phyloP scores from a whole-genome alignment of 495 filamentous ascomycete species.

The Hypoxylon crocopeplum region DNA sequence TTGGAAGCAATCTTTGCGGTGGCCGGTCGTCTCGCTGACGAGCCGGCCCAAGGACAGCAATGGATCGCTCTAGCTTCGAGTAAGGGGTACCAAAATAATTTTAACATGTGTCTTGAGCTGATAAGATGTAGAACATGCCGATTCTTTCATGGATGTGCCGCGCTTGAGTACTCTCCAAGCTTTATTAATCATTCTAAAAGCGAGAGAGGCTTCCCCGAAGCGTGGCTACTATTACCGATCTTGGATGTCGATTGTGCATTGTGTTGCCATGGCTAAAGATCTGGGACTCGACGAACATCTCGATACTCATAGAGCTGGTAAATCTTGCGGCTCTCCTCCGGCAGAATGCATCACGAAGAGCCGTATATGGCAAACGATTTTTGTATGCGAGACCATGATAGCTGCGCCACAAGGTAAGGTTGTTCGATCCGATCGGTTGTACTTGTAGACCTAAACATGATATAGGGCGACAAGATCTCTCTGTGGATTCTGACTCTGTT shows the following conservation, averaged over 20 bases:
- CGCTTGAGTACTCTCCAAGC: slow-evolving; percentile 94
- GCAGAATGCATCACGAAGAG: slow-evolving; percentile 84
- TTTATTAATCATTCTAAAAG: slow-evolving; percentile 86
- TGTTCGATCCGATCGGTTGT: not conserved
- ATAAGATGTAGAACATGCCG: slow-evolving; percentile 74
- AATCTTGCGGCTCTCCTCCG: slow-evolving; percentile 68
- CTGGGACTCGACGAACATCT: slow-evolving; percentile 90
- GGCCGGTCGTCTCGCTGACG: slow-evolving; percentile 80
- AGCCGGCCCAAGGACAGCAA: slow-evolving; percentile 83
- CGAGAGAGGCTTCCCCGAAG: slow-evolving; percentile 87
- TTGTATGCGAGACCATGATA: slow-evolving; percentile 90
- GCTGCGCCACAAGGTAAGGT: slow-evolving; percentile 87
- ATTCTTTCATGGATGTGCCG: slow-evolving; percentile 95
- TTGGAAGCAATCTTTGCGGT: slow-evolving; percentile 97
- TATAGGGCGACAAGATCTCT: slow-evolving; percentile 81
- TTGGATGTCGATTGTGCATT: slow-evolving; percentile 95
- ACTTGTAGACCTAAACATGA: slow-evolving; percentile 38
- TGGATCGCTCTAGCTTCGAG: slow-evolving; percentile 94
- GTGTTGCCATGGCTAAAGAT: slow-evolving; percentile 92
- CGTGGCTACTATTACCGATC: slow-evolving; percentile 97
- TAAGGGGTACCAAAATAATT: slow-evolving; percentile 52
- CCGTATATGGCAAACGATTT: slow-evolving; percentile 89
- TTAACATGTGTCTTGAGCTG: slow-evolving; percentile 1
- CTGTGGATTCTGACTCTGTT: slow-evolving; percentile 76
- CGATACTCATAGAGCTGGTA: slow-evolving; percentile 73